Evolutionary conservation across 1,139 yeast species (phyloP).

Genomic region (Yamadazyma pseudoaaseri): DNA sequence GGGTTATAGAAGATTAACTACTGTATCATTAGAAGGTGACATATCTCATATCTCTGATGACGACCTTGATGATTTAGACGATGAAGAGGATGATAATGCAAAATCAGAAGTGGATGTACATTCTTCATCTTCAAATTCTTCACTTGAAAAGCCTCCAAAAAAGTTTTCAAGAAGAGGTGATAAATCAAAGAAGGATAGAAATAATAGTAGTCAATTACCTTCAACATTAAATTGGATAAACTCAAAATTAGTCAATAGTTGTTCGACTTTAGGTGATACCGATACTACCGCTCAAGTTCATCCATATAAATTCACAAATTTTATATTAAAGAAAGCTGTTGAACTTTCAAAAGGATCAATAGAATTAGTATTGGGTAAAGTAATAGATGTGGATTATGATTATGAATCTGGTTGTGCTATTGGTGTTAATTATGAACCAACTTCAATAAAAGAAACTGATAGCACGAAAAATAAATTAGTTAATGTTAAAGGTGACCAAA

Average conservation of each 20-base stretch:
- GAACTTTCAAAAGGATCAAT: constrained; percentile 72
- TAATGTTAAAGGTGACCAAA: constrained; percentile 63
- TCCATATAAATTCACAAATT: constrained; percentile 89
- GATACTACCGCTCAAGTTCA: constrained; percentile 96
- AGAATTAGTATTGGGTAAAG: constrained; percentile 82
- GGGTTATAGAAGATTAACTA: constrained; percentile 89
- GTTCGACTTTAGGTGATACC: constrained; percentile 80
- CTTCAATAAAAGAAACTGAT: constrained; percentile 41
- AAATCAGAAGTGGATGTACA: constrained; percentile 3
- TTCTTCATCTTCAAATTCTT: constrained; percentile 10
- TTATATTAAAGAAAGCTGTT: constrained; percentile 73
- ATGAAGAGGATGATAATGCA: constrained; percentile 17
- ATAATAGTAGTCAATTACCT: constrained; percentile 48
- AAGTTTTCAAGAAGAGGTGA: constrained; percentile 25
- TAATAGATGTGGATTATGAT: constrained; percentile 60
- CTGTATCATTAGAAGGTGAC: constrained; percentile 86
- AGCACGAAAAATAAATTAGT: constrained; percentile 24
- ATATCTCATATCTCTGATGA: constrained; percentile 39
- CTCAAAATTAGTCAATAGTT: constrained; percentile 60
- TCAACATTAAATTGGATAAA: constrained; percentile 80
- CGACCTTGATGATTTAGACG: constrained; percentile 17
- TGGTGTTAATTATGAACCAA: constrained; percentile 66
- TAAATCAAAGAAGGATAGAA: constrained; percentile 8
- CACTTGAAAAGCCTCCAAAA: constrained; percentile 31
- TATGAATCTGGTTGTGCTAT: constrained; percentile 63